Evolutionary conservation across 495 filamentous ascomycete species (phyloP).

Genomic region (Parachaetomium inaequale): DNA sequence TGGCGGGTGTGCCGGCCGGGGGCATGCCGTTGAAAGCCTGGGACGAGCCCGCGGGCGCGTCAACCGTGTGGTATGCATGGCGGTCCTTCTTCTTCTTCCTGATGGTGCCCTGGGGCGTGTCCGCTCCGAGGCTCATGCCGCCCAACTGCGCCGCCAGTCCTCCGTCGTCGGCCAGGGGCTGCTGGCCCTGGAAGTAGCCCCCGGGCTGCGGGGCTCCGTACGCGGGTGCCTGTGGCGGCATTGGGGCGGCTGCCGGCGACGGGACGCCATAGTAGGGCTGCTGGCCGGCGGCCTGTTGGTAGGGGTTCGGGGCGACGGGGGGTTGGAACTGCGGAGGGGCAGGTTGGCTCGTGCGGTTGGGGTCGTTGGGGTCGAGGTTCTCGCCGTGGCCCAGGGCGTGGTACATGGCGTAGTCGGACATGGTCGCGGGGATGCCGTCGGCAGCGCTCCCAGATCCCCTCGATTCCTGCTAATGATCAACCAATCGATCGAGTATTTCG

Average conservation of each 20-base stretch:
- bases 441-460: neutral
- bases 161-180: slow-evolving; percentile 41
- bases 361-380: slow-evolving; percentile 58
- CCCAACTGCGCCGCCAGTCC: slow-evolving; percentile 85
- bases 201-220: slow-evolving; percentile 35
- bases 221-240: slow-evolving; percentile 34
- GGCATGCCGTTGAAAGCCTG: slow-evolving; percentile 64
- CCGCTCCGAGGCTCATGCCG: slow-evolving; percentile 67
- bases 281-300: slow-evolving; percentile 56
- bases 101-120: slow-evolving; percentile 45
- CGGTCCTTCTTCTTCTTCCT: slow-evolving; percentile 87
- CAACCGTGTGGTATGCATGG: slow-evolving; percentile 88
- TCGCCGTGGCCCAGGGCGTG: slow-evolving; percentile 66
- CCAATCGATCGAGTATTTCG: neutral
- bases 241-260: slow-evolving; percentile 32
- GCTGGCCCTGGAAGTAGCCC: slow-evolving; percentile 32
- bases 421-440: slow-evolving; percentile 27
- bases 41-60: slow-evolving; percentile 60
- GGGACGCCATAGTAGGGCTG: slow-evolving; percentile 42
- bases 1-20: slow-evolving; percentile 54
- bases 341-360: slow-evolving; percentile 54
- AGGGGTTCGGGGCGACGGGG: slow-evolving; percentile 48
- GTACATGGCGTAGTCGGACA: slow-evolving; percentile 78
- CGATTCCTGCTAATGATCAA: neutral
- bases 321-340: slow-evolving; percentile 56